These are phyloP conservation scores for Nemania sp. DNA, from an alignment of 2,329 filamentous ascomycete genomes.

Conservation along the genomic window DNA sequence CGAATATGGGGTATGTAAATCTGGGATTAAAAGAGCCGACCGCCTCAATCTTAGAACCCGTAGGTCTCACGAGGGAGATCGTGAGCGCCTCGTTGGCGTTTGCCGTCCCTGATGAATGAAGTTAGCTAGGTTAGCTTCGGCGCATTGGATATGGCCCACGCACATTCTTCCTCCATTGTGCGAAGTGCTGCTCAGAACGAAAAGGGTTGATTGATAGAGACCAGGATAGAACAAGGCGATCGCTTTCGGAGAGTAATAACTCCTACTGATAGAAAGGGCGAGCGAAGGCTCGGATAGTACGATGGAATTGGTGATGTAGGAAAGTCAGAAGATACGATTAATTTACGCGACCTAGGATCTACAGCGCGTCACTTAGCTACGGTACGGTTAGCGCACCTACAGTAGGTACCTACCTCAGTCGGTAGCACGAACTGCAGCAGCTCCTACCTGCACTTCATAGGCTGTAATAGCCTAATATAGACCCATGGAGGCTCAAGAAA, in stretches of 20 bases:
- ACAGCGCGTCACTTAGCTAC: constrained; percentile 16
- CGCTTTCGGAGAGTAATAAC: neutral
- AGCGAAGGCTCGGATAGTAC: neutral
- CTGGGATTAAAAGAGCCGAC: constrained; percentile 76
- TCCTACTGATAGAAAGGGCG: neutral
- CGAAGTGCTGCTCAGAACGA: neutral
- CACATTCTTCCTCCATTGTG: constrained; percentile 39
- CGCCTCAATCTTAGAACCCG: constrained; percentile 50
- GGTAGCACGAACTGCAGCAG: too few relatives aligned
- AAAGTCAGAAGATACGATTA: too few relatives aligned
- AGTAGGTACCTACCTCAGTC: constrained; percentile 4
- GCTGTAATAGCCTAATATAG: too few relatives aligned
- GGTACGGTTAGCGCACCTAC: too few relatives aligned
- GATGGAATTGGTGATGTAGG: constrained; percentile 1
- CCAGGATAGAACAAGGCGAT: neutral
- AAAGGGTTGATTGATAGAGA: neutral
- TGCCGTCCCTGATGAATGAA: constrained; percentile 52
- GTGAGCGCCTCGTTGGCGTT: constrained; percentile 65
- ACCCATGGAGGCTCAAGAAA: too few relatives aligned
- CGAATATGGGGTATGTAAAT: constrained; percentile 91
- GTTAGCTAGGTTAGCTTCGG: constrained; percentile 11
- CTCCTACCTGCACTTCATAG: too few relatives aligned
- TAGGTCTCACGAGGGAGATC: constrained; percentile 49
- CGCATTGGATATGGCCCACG: constrained; percentile 7
- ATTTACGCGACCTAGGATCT: constrained; percentile 13